Evolutionary conservation across 345 rosid genomes (phyloP), one percentile per base, ranked within the genome.

Genomic region (Barbarea vulgaris): DNA sequence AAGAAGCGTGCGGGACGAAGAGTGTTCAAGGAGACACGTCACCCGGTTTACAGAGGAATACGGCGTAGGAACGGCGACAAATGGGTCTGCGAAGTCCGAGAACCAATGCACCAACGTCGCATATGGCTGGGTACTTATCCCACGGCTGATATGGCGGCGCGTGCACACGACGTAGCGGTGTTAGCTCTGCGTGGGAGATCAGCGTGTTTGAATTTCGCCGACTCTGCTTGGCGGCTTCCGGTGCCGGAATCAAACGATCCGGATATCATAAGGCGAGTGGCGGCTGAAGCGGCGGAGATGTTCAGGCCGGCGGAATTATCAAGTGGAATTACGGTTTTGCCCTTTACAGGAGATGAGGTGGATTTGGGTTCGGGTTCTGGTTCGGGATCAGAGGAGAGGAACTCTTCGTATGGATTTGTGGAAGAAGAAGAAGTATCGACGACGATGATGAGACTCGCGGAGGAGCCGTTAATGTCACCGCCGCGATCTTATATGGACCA

Each of bases 91-190:
- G 96, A 90, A 42, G 31, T 90, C 31, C 80, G 96, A 1, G 88
- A 85, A 22, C 96, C 93, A 0, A 84, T 44, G 27, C 81, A 82
- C 51, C 83, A 85, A 52, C 69, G 88, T 0, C 86, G 96, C 3
- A 83, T 90, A 17, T 90, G 96, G 96, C 87, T 90, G 0, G 96
- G 96, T 0, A 90, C 96, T 3, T 90, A 88, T 52, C 89, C 93
- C 1, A 85, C 88, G 0, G 83, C 96, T 0, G 93, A 90, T 50
- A 88, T 88, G 96, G 96, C 96, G 0, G 96, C 93, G 0, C 76
- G 90, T 51, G 96, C 96, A 0, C 96, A 90, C 46, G 96, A 90
- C 71, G 93, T 90, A 0, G 96, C 96, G 0, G 96, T 85, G 6
- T 64, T 90, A 47, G 85, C 91, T 0, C 72, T 90, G 10, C 84